Evolutionary conservation across 2,329 filamentous ascomycete species (phyloP).

Genomic region (Gyromitra esculenta): DNA sequence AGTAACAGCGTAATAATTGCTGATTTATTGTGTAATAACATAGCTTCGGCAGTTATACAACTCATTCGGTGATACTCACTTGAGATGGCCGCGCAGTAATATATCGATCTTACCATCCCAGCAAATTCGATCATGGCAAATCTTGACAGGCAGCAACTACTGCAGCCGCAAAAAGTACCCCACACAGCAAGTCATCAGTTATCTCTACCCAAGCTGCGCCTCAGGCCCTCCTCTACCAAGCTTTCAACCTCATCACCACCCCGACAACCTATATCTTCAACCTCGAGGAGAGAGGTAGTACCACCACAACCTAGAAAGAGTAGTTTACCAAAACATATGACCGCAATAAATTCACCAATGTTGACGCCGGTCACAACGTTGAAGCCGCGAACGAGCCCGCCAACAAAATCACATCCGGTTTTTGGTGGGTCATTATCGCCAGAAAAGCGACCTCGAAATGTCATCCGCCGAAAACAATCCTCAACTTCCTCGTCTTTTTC

Average conservation of each 20-base stretch:
- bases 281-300: slow-evolving; percentile 34
- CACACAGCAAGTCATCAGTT: slow-evolving; percentile 40
- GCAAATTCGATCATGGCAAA: slow-evolving; percentile 49
- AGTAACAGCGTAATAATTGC: slow-evolving; percentile 1
- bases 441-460: slow-evolving; percentile 50
- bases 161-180: slow-evolving; percentile 44
- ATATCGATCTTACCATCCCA: slow-evolving; percentile 43
- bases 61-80: slow-evolving; percentile 14
- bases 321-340: slow-evolving; percentile 48
- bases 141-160: slow-evolving; percentile 41
- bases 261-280: slow-evolving; percentile 42
- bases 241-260: slow-evolving; percentile 32
- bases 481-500: slow-evolving; percentile 51
- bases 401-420: slow-evolving; percentile 52
- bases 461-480: slow-evolving; percentile 51
- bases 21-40: slow-evolving; percentile 36
- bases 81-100: slow-evolving; percentile 49
- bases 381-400: slow-evolving; percentile 51
- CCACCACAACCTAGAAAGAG: slow-evolving; percentile 41
- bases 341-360: slow-evolving; percentile 43
- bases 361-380: slow-evolving; percentile 50
- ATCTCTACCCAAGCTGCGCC: slow-evolving; percentile 51
- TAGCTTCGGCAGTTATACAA: slow-evolving; percentile 43
- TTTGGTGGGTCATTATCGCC: slow-evolving; percentile 41
- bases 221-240: slow-evolving; percentile 47